These are phyloP conservation scores for Myochromella boudieri DNA, from an alignment of 768 basidiomycete genomes.

Conservation along the genomic window DNA sequence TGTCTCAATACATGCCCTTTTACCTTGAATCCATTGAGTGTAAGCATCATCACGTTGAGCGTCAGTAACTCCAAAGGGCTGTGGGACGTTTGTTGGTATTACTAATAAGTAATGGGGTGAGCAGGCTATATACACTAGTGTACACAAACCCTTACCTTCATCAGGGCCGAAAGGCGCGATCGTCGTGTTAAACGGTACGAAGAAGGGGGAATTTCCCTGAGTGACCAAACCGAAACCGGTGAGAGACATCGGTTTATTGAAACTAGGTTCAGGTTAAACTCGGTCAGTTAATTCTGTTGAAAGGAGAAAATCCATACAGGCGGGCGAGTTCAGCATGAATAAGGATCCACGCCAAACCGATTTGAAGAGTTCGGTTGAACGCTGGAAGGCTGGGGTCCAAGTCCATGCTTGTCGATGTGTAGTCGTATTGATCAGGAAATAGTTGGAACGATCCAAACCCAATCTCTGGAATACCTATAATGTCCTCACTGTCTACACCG, in stretches of 20 bases:
- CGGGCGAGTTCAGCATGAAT: constrained; percentile 42
- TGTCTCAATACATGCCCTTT: neutral
- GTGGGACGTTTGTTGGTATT: constrained; percentile 9
- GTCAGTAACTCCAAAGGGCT: constrained; percentile 52
- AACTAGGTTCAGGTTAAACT: constrained; percentile 31
- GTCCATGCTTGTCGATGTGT: constrained; percentile 30
- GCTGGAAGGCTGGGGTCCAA: constrained; percentile 47
- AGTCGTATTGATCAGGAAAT: constrained; percentile 68
- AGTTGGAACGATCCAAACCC: constrained; percentile 61
- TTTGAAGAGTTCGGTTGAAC: constrained; percentile 52
- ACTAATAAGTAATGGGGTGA: neutral
- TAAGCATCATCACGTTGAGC: constrained; percentile 54
- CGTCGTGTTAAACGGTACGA: constrained; percentile 63
- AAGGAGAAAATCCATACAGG: constrained; percentile 33
- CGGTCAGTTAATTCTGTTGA: constrained; percentile 3
- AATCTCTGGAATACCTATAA: constrained; percentile 54
- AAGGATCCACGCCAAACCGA: constrained; percentile 56
- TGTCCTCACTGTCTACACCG: constrained; percentile 69
- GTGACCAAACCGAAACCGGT: constrained; percentile 67
- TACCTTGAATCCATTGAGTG: constrained; percentile 50
- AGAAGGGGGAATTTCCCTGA: constrained; percentile 46
- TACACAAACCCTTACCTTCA: constrained; percentile 17
- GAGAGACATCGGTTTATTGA: constrained; percentile 53
- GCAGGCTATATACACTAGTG: neutral
- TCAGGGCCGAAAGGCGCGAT: constrained; percentile 40